Percentiles rank a stretch among this genome's conserved stretches.
Evolutionary conservation across 73 alveolate species (phyloP).

Genomic region (Paramecium sonneborni): DNA sequence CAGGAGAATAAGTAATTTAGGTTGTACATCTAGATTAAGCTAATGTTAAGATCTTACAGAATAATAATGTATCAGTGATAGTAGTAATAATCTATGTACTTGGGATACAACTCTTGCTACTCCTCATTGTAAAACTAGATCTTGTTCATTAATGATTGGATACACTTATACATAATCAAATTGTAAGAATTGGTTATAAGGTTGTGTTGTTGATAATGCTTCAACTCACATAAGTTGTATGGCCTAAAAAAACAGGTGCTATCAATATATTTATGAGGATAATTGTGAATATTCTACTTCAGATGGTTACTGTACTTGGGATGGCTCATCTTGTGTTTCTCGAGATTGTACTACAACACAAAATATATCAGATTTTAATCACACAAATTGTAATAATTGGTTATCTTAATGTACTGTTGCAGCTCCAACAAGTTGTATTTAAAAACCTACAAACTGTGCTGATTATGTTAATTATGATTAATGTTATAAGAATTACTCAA

Average conservation of each 20-base stretch:
- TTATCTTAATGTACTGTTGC: background rate
- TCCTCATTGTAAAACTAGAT: background rate
- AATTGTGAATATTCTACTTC: background rate
- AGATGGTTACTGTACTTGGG: background rate
- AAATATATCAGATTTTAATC: background rate
- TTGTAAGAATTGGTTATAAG: background rate
- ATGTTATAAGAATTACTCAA: background rate
- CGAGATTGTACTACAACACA: background rate
- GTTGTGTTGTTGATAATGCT: background rate
- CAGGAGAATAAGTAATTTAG: background rate
- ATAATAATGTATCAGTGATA: background rate
- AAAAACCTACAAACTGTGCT: constrained; percentile 1
- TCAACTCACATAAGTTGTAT: constrained; percentile 18
- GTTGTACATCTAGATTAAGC: constrained; percentile 11
- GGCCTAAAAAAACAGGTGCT: background rate
- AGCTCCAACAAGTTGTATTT: background rate
- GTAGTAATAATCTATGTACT: background rate
- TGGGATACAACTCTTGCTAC: constrained; percentile 42
- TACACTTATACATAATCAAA: background rate
- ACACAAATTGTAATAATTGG: background rate
- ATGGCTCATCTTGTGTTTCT: constrained; percentile 8
- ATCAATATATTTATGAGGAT: background rate
- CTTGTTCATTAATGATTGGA: background rate
- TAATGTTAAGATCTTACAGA: constrained; percentile 28
- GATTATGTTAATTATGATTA: background rate